Conservation (phyloP, 2,329 filamentous ascomycete genomes). For the Fusarium abutilonis region DNA sequence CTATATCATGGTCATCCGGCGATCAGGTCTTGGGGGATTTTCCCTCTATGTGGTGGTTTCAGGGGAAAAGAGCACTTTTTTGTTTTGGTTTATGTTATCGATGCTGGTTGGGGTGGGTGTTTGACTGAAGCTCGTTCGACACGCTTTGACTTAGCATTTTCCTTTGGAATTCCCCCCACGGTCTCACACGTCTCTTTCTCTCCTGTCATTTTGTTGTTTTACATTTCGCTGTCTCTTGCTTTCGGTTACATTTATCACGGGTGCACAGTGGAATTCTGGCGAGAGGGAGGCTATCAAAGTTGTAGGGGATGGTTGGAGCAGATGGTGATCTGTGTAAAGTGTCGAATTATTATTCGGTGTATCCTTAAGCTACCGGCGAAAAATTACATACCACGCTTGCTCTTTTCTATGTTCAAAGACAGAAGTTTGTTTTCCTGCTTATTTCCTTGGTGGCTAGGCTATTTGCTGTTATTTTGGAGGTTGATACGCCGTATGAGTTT, state of each 20-base stretch:
- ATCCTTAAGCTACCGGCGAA: conserved; percentile 44
- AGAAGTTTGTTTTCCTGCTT: conserved; percentile 14
- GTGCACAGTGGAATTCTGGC: conserved; percentile 26
- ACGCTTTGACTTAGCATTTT: conserved; percentile 32
- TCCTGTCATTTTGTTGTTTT: conserved; percentile 32
- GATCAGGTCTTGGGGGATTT: conserved; percentile 49
- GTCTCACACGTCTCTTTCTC: conserved; percentile 32
- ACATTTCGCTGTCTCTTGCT: conserved; percentile 29
- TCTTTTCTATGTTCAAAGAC: conserved; percentile 35
- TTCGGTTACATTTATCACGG: conserved; percentile 23
- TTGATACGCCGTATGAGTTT: neutral
- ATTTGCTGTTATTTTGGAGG: neutral
- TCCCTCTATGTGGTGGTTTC: conserved; percentile 46
- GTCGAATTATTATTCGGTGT: conserved; percentile 41
- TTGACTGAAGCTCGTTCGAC: conserved; percentile 29
- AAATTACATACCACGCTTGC: conserved; percentile 46
- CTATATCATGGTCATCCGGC: conserved; percentile 55
- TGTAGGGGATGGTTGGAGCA: conserved; percentile 26
- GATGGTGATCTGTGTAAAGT: conserved; percentile 38
- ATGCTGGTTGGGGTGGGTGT: conserved; percentile 30
- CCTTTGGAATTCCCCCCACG: conserved; percentile 17
- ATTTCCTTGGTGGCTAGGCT: conserved; percentile 4
- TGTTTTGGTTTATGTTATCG: conserved; percentile 37
- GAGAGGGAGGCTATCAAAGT: conserved; percentile 29
- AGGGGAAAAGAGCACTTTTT: conserved; percentile 48